phyloP scores from a whole-genome alignment of 2,329 filamentous ascomycete genomes.

The Epichloe sibirici region DNA sequence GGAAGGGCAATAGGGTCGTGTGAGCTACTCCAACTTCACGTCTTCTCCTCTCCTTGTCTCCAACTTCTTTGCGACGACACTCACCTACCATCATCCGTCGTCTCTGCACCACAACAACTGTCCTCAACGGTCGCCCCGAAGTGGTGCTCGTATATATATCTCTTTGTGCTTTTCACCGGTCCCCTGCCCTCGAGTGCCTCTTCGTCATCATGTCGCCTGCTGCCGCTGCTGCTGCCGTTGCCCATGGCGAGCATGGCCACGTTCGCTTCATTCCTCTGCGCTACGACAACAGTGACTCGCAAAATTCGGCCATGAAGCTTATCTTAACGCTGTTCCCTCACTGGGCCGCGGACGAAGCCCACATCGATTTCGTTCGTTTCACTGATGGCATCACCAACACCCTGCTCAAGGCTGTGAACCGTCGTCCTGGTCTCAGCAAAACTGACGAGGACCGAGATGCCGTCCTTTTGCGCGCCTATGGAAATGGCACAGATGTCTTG shows the following conservation, averaged over 20 bases:
- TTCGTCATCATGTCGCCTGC: constrained; percentile 22
- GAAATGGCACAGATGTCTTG: constrained; percentile 83
- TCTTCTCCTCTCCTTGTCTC: not conserved
- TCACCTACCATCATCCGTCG: constrained; percentile 1
- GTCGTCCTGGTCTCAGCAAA: constrained; percentile 52
- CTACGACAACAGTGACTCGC: constrained; percentile 67
- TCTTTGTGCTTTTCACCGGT: not conserved
- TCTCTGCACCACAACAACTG: not conserved
- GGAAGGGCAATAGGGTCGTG: constrained; percentile 29
- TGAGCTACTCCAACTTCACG: constrained; percentile 17
- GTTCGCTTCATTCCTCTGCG: constrained; percentile 58
- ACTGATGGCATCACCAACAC: constrained; percentile 99
- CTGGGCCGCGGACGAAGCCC: constrained; percentile 63
- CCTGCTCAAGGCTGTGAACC: constrained; percentile 65
- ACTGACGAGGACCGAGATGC: constrained; percentile 70
- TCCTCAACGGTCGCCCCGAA: not conserved
- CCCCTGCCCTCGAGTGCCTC: not conserved
- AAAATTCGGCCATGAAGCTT: constrained; percentile 66
- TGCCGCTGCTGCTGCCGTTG: constrained; percentile 3
- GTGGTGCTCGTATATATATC: not conserved
- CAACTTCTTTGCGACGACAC: not conserved
- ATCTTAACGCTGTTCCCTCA: constrained; percentile 70
- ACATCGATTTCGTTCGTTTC: constrained; percentile 78
- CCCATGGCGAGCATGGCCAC: constrained; percentile 25
- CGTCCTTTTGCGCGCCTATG: constrained; percentile 83